These are phyloP conservation scores for Senecio squalidus DNA, from an alignment of 140 eudicot genomes.

Conservation along the genomic window DNA sequence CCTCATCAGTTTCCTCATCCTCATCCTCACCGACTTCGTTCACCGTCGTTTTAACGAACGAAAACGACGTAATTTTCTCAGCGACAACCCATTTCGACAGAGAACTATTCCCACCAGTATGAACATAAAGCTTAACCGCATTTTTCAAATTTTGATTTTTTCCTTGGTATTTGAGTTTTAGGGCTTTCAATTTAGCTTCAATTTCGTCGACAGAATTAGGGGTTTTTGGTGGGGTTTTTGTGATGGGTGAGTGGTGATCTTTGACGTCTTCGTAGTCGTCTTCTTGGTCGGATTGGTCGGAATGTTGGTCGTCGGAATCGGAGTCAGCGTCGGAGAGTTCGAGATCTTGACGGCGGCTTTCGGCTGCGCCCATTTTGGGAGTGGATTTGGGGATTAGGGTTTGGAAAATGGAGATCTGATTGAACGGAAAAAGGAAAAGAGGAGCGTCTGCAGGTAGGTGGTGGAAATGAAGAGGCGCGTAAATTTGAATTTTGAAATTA, in stretches of 20 bases:
- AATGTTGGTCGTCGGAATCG: constrained; percentile 30
- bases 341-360: constrained; percentile 69
- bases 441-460: neutral
- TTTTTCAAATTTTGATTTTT: constrained; percentile 26
- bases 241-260: constrained; percentile 32
- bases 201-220: constrained; percentile 68
- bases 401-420: neutral
- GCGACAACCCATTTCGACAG: constrained; percentile 56
- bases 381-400: constrained; percentile 20
- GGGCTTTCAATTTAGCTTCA: constrained; percentile 63
- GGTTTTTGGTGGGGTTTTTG: constrained; percentile 36
- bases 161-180: constrained; percentile 64
- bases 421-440: neutral
- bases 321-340: constrained; percentile 66
- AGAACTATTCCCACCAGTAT: constrained; percentile 49
- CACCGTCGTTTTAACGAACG: constrained; percentile 36
- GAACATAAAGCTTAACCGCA: constrained; percentile 60
- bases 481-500: neutral
- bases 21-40: constrained; percentile 37
- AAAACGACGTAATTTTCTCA: constrained; percentile 39
- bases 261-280: constrained; percentile 34
- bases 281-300: constrained; percentile 29
- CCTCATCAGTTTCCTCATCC: constrained; percentile 25
- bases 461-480: neutral
- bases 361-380: constrained; percentile 58